Evolutionary conservation across 2,329 filamentous ascomycete genomes (phyloP), one percentile per base, ranked within the genome.

Genomic region (Esteya vermicola): DNA sequence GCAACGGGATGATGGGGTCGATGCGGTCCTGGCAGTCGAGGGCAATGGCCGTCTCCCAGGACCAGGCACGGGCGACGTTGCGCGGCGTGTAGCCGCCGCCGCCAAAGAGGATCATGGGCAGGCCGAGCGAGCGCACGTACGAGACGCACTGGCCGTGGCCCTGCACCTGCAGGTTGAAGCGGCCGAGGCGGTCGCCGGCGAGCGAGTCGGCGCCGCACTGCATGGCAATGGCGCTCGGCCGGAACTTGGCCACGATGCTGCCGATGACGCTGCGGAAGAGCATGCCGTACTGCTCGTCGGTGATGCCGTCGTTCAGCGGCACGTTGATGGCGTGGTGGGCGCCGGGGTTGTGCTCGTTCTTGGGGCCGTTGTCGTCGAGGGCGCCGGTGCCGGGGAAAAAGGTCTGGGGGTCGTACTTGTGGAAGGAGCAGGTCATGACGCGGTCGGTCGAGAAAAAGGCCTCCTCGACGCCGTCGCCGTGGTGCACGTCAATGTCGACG

Each of bases 201-300:
- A 98, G 72, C 31, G 84, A 93, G 65, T 98, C 91, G 33, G 89
- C 91, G 43, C 91, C 91, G 55, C 91, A 96, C 60, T 98, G 91
- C 2, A 98, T 69, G 7, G 93, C 89, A 52, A 98, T 93, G 33
- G 85, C 89, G 38, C 77, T 76, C 1, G 91, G 91, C n/a, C 78
- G 77, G 64, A 93, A 98, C 46, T 77, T 80, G 35, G 82, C 74
- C 39, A 94, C 76, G 42, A 85, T 83, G 43, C 76, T 73, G 43
- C 78, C 76, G 42, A 95, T 79, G 47, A 96, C 75, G 27, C 68
- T 75, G 53, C 86, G 75, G 64, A 94, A 98, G 16, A 98, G 75
- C 57, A 72, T 72, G 47, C 78, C 75, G 62, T 96, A 98, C 54
- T 93, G 84, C 43, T 82, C 78, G 54, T 95, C 88, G 36, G 85